phyloP scores from a whole-genome alignment of 257 asterid genomes.

The Solanum tacnaense region DNA sequence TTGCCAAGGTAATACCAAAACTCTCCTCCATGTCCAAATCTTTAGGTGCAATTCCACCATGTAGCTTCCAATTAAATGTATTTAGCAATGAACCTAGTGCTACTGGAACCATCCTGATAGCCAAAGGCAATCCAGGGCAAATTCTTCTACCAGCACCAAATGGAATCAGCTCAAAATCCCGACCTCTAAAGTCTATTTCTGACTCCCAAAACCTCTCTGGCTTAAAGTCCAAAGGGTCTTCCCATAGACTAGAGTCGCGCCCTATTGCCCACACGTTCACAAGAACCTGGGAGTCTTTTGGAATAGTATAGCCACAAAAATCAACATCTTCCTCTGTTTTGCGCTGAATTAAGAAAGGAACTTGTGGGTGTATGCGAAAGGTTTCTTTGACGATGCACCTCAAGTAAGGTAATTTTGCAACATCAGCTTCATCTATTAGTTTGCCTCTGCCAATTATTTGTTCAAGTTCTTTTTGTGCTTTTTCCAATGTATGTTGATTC shows the following conservation, averaged over 20 bases:
- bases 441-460: conserved; percentile 15
- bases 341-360: conserved; percentile 20
- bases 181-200: conserved; percentile 12
- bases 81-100: conserved; percentile 25
- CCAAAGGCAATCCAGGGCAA: conserved; percentile 23
- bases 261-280: conserved; percentile 26
- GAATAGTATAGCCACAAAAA: conserved; percentile 5
- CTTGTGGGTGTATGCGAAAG: conserved; percentile 18
- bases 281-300: conserved; percentile 10
- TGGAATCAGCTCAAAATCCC: conserved; percentile 20
- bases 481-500: conserved; percentile 6
- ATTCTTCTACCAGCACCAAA: conserved; percentile 27
- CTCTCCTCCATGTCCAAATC: conserved; percentile 22
- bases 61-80: conserved; percentile 22
- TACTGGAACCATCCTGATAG: conserved; percentile 8
- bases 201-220: conserved; percentile 20
- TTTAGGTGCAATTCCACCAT: conserved; percentile 8
- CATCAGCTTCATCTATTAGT: conserved; percentile 8
- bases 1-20: conserved; percentile 19
- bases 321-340: conserved; percentile 8
- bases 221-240: conserved; percentile 7
- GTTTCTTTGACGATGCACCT: conserved; percentile 16
- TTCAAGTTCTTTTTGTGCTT: conserved; percentile 19
- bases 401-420: conserved; percentile 10
- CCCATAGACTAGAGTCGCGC: conserved; percentile 10